phyloP scores from a whole-genome alignment of 441 rosid genomes.

The Hypseocharis bilobata region DNA sequence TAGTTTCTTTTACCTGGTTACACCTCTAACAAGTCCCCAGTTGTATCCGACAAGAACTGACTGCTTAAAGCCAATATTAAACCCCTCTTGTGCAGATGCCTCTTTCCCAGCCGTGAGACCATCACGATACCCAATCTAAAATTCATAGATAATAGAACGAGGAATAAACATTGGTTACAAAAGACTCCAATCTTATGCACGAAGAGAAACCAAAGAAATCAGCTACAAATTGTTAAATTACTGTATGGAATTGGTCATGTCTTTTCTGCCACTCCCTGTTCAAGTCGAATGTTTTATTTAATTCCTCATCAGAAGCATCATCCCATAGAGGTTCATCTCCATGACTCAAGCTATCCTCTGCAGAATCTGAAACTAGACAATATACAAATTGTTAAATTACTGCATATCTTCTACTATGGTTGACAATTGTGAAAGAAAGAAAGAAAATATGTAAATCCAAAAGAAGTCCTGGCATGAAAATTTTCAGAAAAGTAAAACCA shows the following conservation, averaged over 20 bases:
- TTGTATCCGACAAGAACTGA: conserved; percentile 53
- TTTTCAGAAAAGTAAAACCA: no score
- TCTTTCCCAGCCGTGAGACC: conserved; percentile 64
- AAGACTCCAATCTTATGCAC: background rate
- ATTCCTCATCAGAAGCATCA: conserved; percentile 36
- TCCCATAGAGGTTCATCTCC: conserved; percentile 38
- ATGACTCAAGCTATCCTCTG: conserved; percentile 21
- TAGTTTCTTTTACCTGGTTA: conserved; percentile 45
- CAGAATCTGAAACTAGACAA: conserved; percentile 13
- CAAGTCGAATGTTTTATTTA: conserved; percentile 27
- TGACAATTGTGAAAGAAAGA: no score
- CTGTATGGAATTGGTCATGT: conserved; percentile 37
- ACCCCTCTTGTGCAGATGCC: conserved; percentile 69
- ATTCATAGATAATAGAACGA: conserved; percentile 8
- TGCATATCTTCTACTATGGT: background rate
- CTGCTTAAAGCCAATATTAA: conserved; percentile 57
- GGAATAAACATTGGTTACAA: background rate
- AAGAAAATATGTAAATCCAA: background rate
- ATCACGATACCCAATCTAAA: conserved; percentile 71
- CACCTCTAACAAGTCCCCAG: conserved; percentile 66
- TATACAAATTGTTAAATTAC: background rate
- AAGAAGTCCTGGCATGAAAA: background rate
- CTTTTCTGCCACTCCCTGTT: conserved; percentile 44
- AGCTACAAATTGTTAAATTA: conserved; percentile 19
- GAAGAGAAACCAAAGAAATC: conserved; percentile 1